Evolutionary conservation across 1,284 basidiomycete genomes (phyloP), one percentile per base, ranked within the genome.

Genomic region (Violaceomyces palustris): DNA sequence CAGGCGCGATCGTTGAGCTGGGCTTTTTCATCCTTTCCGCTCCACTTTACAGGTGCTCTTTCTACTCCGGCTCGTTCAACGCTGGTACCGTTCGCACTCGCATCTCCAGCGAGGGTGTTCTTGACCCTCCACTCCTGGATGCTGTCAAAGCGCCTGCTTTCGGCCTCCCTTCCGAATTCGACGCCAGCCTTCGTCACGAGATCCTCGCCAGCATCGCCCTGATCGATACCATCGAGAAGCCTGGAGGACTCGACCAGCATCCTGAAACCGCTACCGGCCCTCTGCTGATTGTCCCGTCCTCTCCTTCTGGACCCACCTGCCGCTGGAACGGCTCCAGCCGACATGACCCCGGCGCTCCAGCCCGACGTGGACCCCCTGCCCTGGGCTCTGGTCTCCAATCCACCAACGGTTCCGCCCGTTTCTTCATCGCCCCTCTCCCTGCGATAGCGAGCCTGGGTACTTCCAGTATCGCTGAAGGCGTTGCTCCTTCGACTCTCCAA

Each of bases 41-140:
- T n/a, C n/a, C n/a, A n/a, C n/a, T n/a, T n/a, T n/a, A n/a, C n/a
- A n/a, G n/a, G n/a, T n/a, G n/a, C n/a, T n/a, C n/a, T n/a, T n/a
- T n/a, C n/a, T n/a, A n/a, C n/a, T n/a, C n/a, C n/a, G n/a, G n/a
- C n/a, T n/a, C n/a, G n/a, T n/a, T n/a, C n/a, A n/a, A n/a, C n/a
- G n/a, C n/a, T n/a, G 29, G n/a, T n/a, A n/a, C n/a, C n/a, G n/a
- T n/a, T n/a, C n/a, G n/a, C n/a, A n/a, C 29, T 12, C 29, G 29
- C 5, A 14, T 17, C 12, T 12, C 4, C 29, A 6, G 6, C 29
- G 12, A 30, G 29, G 14, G 27, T 40, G 5, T 40, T 45, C 32
- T 55, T 60, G 26, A 43, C 51, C 10, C 51, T 41, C 56, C 56
- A 60, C 21, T 60, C 51, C 29, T 60, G 45, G 36, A 60, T 60